These are phyloP conservation scores for Polyporus arcularius DNA, from an alignment of 768 basidiomycete genomes.

Conservation along the genomic window DNA sequence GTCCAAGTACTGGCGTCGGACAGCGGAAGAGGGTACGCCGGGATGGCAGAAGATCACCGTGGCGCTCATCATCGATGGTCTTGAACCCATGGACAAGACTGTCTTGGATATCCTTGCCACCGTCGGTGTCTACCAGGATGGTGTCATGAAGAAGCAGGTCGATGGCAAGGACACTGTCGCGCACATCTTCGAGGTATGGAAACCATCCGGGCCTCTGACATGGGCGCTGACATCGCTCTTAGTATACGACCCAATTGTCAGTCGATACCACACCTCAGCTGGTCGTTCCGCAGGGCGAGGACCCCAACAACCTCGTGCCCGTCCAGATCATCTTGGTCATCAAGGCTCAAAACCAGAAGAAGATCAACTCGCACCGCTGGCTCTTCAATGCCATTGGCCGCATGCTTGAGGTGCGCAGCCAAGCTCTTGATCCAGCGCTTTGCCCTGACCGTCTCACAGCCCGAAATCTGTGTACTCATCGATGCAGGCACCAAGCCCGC, in stretches of 20 bases:
- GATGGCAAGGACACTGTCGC: slow-evolving; percentile 89
- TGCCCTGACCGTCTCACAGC: slow-evolving; percentile 44
- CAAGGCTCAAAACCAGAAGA: slow-evolving; percentile 95
- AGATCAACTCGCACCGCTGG: slow-evolving; percentile 96
- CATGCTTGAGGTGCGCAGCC: slow-evolving; percentile 61
- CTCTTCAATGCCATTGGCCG: slow-evolving; percentile 91
- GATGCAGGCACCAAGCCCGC: slow-evolving; percentile 98
- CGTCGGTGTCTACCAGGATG: slow-evolving; percentile 92
- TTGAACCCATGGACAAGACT: slow-evolving; percentile 95
- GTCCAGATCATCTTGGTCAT: slow-evolving; percentile 90
- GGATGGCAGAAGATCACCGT: slow-evolving; percentile 93
- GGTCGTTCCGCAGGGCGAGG: slow-evolving; percentile 85
- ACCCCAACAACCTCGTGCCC: slow-evolving; percentile 90
- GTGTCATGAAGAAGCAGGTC: slow-evolving; percentile 91
- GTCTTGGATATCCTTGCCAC: slow-evolving; percentile 88
- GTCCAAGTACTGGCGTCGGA: slow-evolving; percentile 86
- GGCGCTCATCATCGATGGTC: slow-evolving; percentile 88
- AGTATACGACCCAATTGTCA: slow-evolving; percentile 97
- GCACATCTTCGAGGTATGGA: slow-evolving; percentile 87
- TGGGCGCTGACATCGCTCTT: slow-evolving; percentile 1
- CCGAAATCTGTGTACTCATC: slow-evolving; percentile 88
- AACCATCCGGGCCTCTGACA: background rate
- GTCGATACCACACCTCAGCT: slow-evolving; percentile 90
- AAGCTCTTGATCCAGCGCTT: slow-evolving; percentile 3
- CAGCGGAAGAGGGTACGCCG: slow-evolving; percentile 80